Base-by-base conservation (phyloP, 2,329 filamentous ascomycete species). In the Parascedosporium putredinis region DNA sequence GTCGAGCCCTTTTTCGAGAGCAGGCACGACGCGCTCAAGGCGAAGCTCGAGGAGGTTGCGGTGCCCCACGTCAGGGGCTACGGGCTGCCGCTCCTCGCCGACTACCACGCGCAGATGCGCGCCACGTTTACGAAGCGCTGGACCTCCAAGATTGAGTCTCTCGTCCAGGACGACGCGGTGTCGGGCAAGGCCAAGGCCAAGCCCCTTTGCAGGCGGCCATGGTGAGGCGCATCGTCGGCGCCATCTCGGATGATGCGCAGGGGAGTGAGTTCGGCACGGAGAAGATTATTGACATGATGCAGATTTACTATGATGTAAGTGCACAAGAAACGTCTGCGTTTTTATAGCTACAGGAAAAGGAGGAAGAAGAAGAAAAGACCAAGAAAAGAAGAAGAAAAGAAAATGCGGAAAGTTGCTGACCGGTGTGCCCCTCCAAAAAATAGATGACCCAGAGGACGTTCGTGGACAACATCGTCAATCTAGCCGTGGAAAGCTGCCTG, bases 401-500 rank as follows among this genome's bases (percentile, higher is more conserved):
- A n/a, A n/a, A n/a, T n/a, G n/a, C n/a, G n/a, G n/a, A n/a, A n/a
- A n/a, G n/a, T n/a, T n/a, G n/a, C n/a, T n/a, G n/a, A n/a, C n/a
- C n/a, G n/a, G n/a, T n/a, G n/a, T n/a, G n/a, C n/a, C n/a, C n/a
- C n/a, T n/a, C n/a, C n/a, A n/a, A n/a, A 7, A 23, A 14, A 24
- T 5, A 72, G 68, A 66, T 69, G 56, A 66, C 69, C 1, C 60
- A 69, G 3, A 55, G 67, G 10, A 70, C 66, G 0, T 74, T 76
- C 45, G 62, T 69, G 3, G 69, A 77, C 3, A 74, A 74, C 18
- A 60, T 76, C 8, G 62, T 69, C 16, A 72, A 66, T n/a, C 60
- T 75, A 1, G 73, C 66, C 0, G 61, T 74, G 1, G 74, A 77
- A 54, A 70, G 69, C 27, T 74, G 70, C 42, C 65, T 78, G 1